A percentile compares a stretch with the other conserved stretches of the same genome.
These are phyloP conservation scores for Sclerotiophoma versabilis DNA, from an alignment of 2,329 filamentous ascomycete species.

Conservation along the genomic window DNA sequence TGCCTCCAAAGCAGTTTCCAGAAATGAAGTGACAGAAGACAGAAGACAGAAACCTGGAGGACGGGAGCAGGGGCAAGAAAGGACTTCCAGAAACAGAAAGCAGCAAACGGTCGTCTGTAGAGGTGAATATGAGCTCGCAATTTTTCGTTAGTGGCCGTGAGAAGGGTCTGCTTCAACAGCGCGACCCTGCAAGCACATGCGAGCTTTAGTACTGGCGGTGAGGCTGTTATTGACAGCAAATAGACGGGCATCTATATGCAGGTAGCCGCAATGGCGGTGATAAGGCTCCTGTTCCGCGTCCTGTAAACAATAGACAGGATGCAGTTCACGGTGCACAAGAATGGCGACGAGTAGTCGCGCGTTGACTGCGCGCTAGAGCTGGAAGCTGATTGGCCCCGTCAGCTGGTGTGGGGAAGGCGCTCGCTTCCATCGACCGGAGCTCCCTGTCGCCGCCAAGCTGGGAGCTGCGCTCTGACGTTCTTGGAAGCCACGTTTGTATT, in stretches of 20 bases:
- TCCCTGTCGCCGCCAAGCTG: slow-evolving; percentile 24
- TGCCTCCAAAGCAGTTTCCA: slow-evolving; percentile 7
- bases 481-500: slow-evolving; percentile 44
- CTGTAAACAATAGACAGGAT: slow-evolving; percentile 8
- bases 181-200: slow-evolving; percentile 14
- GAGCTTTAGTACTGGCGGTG: slow-evolving; percentile 21
- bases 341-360: slow-evolving; percentile 10
- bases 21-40: slow-evolving; percentile 3
- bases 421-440: slow-evolving; percentile 22
- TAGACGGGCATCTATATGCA: slow-evolving; percentile 7
- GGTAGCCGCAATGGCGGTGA: slow-evolving; percentile 13
- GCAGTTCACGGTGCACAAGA: slow-evolving; percentile 16
- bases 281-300: slow-evolving; percentile 3
- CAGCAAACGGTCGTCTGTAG: slow-evolving; percentile 6
- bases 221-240: slow-evolving; percentile 18
- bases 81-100: neutral
- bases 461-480: slow-evolving; percentile 22
- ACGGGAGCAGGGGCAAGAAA: neutral
- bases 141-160: slow-evolving; percentile 14
- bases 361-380: slow-evolving; percentile 3
- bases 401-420: slow-evolving; percentile 9
- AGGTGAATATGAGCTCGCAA: slow-evolving; percentile 14
- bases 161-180: slow-evolving; percentile 12
- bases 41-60: neutral
- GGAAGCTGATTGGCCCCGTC: slow-evolving; percentile 8